Evolutionary conservation across 345 rosid genomes (phyloP).

Genomic region (Linum tenue): DNA sequence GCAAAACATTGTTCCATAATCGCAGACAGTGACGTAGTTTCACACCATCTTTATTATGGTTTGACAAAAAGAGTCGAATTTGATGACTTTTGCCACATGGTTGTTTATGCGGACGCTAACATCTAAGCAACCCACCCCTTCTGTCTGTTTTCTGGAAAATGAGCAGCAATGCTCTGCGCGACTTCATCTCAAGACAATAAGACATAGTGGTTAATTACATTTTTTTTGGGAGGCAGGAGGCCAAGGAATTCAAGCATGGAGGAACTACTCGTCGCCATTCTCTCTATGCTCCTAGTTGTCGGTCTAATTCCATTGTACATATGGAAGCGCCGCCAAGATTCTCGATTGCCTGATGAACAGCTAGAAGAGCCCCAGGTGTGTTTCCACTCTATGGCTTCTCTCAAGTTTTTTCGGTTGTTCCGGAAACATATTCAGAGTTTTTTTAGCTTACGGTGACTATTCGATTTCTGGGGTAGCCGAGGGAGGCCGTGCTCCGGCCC

Average conservation of each 20-base stretch:
- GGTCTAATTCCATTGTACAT: slow-evolving; percentile 65
- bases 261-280: slow-evolving; percentile 41
- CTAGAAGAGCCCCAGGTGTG: slow-evolving; percentile 45
- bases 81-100: no score
- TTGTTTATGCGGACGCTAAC: no score
- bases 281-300: slow-evolving; percentile 53
- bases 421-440: background rate
- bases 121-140: no score
- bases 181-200: no score
- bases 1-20: no score
- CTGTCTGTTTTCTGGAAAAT: no score
- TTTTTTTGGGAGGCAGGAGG: slow-evolving; percentile 5
- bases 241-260: slow-evolving; percentile 40
- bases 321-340: slow-evolving; percentile 68
- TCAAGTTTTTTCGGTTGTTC: no score
- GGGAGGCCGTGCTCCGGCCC: slow-evolving; percentile 55
- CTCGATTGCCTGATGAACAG: slow-evolving; percentile 30
- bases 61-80: no score
- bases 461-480: slow-evolving; percentile 34
- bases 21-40: no score
- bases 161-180: no score
- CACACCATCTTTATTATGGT: no score
- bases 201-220: background rate
- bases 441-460: background rate
- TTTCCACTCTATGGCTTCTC: background rate